Evolutionary conservation across 768 basidiomycete genomes (phyloP).

Genomic region (Suillus plorans): DNA sequence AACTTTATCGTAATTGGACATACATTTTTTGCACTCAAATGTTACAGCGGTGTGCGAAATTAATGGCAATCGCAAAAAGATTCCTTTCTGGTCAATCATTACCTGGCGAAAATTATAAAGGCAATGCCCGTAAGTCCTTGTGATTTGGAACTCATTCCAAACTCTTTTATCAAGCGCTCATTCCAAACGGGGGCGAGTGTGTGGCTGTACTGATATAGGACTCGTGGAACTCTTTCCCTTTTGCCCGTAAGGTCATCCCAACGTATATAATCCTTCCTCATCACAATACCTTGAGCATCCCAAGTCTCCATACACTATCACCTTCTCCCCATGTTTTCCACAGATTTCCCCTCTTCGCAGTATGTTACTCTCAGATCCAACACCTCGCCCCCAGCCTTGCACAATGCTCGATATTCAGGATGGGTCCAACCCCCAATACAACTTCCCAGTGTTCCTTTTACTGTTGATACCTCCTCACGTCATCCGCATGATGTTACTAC

Average conservation of each 20-base stretch:
- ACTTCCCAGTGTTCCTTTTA: neutral
- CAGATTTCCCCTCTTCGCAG: neutral
- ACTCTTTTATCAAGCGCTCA: too few relatives aligned
- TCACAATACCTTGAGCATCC: neutral
- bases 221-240: too few relatives aligned
- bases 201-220: too few relatives aligned
- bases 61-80: too few relatives aligned
- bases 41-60: too few relatives aligned
- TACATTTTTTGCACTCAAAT: neutral
- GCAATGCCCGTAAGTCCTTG: too few relatives aligned
- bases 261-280: neutral
- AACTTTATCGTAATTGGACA: neutral
- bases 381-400: neutral
- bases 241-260: too few relatives aligned
- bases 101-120: too few relatives aligned
- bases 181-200: too few relatives aligned
- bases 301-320: neutral
- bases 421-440: neutral
- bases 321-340: neutral
- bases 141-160: too few relatives aligned
- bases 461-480: neutral
- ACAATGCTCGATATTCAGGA: slow-evolving; percentile 4
- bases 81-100: too few relatives aligned
- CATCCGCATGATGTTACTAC: neutral
- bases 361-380: neutral